A percentile compares a stretch with the other conserved stretches of the same genome.
These are phyloP conservation scores for Excoecaria cochinchinensis DNA, from an alignment of 345 rosid genomes.

Conservation along the genomic window DNA sequence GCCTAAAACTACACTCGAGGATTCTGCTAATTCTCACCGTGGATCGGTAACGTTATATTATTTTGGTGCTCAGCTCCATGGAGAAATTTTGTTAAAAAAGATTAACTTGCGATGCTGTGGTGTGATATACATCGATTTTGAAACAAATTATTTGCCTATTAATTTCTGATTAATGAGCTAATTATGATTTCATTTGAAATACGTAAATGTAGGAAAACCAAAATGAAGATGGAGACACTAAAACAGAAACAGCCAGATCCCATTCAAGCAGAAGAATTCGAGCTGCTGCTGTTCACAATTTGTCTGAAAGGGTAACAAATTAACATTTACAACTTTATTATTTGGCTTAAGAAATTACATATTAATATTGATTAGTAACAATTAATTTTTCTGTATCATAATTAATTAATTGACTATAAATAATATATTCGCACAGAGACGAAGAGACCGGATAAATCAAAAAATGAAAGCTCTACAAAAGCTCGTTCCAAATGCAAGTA, in stretches of 20 bases:
- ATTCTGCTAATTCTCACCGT: constrained; percentile 33
- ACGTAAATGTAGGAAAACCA: constrained; percentile 36
- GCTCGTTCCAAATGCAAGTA: constrained; percentile 66
- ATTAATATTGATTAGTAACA: too few relatives aligned
- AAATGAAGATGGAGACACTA: constrained; percentile 43
- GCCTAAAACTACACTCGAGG: constrained; percentile 47
- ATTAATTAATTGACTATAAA: not conserved
- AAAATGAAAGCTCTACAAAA: constrained; percentile 74
- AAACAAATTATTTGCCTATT: too few relatives aligned
- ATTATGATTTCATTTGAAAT: not conserved
- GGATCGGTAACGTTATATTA: constrained; percentile 64
- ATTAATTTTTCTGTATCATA: too few relatives aligned
- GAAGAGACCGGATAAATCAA: constrained; percentile 70
- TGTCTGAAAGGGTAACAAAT: constrained; percentile 50
- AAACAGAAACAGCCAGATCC: constrained; percentile 41
- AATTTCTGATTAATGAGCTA: too few relatives aligned
- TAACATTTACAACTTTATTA: not conserved
- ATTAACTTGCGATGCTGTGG: too few relatives aligned
- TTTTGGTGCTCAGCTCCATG: too few relatives aligned
- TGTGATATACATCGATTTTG: too few relatives aligned
- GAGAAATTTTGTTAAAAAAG: too few relatives aligned
- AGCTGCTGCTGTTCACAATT: constrained; percentile 55
- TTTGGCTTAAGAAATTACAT: not conserved
- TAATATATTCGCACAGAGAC: constrained; percentile 31
- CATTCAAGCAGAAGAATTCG: constrained; percentile 40